Evolutionary conservation across 2,329 filamentous ascomycete genomes (phyloP).

Genomic region (Fusarium sp.): DNA sequence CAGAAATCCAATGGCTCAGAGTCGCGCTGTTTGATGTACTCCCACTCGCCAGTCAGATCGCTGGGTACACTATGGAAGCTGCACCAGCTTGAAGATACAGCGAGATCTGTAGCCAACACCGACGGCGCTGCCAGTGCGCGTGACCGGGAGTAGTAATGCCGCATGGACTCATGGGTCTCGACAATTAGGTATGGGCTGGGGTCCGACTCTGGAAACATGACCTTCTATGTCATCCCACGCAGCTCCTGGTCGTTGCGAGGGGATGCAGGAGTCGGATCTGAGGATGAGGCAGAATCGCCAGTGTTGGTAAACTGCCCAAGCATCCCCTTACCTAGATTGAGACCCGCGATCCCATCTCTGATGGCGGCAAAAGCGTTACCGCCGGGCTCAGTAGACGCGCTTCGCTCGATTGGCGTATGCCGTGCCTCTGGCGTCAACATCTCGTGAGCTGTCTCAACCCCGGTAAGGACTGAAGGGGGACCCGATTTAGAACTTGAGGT

Average conservation of each 20-base stretch:
- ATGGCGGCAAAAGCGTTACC: slow-evolving; percentile 59
- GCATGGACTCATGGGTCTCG: slow-evolving; percentile 46
- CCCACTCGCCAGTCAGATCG: slow-evolving; percentile 32
- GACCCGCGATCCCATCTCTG: slow-evolving; percentile 59
- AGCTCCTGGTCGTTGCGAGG: slow-evolving; percentile 55
- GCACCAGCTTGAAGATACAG: slow-evolving; percentile 1
- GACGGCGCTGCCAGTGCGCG: slow-evolving; percentile 4
- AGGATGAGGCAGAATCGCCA: slow-evolving; percentile 40
- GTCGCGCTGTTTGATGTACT: slow-evolving; percentile 27
- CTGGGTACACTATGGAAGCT: slow-evolving; percentile 23
- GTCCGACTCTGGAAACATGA: slow-evolving; percentile 51
- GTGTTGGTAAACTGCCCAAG: slow-evolving; percentile 50
- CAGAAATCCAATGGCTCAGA: background rate
- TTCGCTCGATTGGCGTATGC: slow-evolving; percentile 55
- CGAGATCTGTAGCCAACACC: slow-evolving; percentile 7
- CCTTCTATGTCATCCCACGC: slow-evolving; percentile 59
- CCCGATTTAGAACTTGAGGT: slow-evolving; percentile 51
- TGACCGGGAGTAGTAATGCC: slow-evolving; percentile 18
- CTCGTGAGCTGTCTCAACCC: slow-evolving; percentile 68
- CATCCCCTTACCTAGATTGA: slow-evolving; percentile 61
- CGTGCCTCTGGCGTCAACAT: slow-evolving; percentile 57
- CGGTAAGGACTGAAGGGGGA: slow-evolving; percentile 66
- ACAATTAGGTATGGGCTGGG: slow-evolving; percentile 49
- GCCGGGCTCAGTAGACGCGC: slow-evolving; percentile 57
- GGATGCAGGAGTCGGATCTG: slow-evolving; percentile 28